Evolutionary conservation across 768 basidiomycete genomes (phyloP).

Genomic region (Termitomyces sp.): DNA sequence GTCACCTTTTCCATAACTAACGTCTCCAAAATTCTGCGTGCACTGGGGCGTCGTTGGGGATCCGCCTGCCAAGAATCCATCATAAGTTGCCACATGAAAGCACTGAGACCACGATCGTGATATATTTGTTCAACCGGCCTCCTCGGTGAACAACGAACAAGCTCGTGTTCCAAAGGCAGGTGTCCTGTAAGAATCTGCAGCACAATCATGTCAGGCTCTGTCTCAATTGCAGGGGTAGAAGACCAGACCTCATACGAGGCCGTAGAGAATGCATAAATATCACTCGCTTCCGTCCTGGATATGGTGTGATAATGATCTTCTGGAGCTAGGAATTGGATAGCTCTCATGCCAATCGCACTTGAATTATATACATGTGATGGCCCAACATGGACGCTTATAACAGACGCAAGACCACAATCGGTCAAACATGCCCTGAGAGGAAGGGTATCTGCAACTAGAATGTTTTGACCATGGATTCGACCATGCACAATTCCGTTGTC

Average conservation of each 20-base stretch:
- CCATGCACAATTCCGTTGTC: not conserved
- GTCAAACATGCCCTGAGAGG: not conserved
- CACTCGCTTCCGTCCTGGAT: too few relatives aligned
- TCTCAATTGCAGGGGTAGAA: too few relatives aligned
- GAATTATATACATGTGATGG: not conserved
- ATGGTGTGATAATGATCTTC: too few relatives aligned
- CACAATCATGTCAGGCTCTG: too few relatives aligned
- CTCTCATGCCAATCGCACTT: too few relatives aligned
- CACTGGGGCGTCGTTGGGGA: not conserved
- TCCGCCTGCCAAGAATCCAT: not conserved
- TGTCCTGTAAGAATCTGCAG: not conserved
- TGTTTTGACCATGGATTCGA: not conserved
- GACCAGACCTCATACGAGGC: too few relatives aligned
- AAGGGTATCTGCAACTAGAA: not conserved
- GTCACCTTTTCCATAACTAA: too few relatives aligned
- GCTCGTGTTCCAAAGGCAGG: not conserved
- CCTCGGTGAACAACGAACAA: not conserved
- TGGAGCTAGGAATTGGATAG: too few relatives aligned
- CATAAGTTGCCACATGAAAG: not conserved
- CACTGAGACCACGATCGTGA: not conserved
- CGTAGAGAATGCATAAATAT: too few relatives aligned
- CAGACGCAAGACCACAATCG: not conserved
- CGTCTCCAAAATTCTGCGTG: not conserved
- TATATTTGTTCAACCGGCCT: not conserved
- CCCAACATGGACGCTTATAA: not conserved